These are phyloP conservation scores for Colletotrichum sp. DNA, from an alignment of 2,329 filamentous ascomycete genomes.

Conservation along the genomic window DNA sequence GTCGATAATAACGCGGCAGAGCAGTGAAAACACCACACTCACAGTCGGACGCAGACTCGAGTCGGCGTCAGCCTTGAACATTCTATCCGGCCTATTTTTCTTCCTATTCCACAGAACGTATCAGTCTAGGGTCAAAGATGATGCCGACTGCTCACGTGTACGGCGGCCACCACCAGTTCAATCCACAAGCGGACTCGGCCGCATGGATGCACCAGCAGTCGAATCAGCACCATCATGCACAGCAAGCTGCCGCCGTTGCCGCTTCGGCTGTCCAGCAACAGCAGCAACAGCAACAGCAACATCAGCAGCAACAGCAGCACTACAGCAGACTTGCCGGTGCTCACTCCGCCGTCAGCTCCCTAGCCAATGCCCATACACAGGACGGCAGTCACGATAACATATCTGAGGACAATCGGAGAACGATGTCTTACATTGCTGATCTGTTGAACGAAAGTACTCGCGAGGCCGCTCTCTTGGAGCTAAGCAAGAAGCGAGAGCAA, in stretches of 20 bases:
- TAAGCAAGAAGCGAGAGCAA: conserved; percentile 98
- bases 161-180: conserved; percentile 68
- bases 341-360: not conserved
- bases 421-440: conserved; percentile 92
- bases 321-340: conserved; percentile 39
- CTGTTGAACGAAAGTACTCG: conserved; percentile 85
- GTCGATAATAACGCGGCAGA: not conserved
- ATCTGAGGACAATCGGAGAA: conserved; percentile 89
- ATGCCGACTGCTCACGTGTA: conserved; percentile 70
- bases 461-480: conserved; percentile 89
- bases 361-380: conserved; percentile 53
- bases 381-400: conserved; percentile 69
- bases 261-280: conserved; percentile 57
- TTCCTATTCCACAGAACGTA: not conserved
- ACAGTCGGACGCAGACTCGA: not conserved
- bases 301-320: conserved; percentile 44
- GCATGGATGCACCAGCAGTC: conserved; percentile 73
- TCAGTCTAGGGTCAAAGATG: conserved; percentile 48
- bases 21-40: not conserved
- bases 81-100: not conserved
- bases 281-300: conserved; percentile 51
- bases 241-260: conserved; percentile 58
- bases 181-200: conserved; percentile 64
- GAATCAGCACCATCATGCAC: conserved; percentile 62
- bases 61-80: not conserved